phyloP scores from a whole-genome alignment of 495 filamentous ascomycete genomes.

The Chlorociboria aeruginascens region DNA sequence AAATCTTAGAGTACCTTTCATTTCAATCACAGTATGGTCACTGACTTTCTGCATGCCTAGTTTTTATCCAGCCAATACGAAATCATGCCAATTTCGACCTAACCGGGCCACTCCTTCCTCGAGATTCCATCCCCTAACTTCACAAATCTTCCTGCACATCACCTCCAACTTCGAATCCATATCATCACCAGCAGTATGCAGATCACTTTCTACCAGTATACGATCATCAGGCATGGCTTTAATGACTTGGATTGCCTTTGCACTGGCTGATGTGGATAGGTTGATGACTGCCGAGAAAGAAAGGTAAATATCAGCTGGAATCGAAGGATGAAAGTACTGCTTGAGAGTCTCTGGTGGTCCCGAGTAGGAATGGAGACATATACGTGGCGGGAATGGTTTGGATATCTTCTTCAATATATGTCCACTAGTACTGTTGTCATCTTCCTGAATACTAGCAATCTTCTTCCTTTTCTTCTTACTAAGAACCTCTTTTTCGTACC shows the following conservation, averaged over 20 bases:
- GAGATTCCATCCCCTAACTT: constrained; percentile 66
- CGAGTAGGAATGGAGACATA: constrained; percentile 91
- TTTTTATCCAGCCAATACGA: constrained; percentile 40
- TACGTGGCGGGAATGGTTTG: constrained; percentile 69
- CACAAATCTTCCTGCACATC: constrained; percentile 58
- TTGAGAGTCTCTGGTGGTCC: constrained; percentile 64
- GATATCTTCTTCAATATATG: not conserved
- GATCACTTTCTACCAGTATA: constrained; percentile 79
- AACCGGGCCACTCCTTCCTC: constrained; percentile 57
- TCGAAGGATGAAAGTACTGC: constrained; percentile 62
- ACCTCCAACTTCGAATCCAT: constrained; percentile 76
- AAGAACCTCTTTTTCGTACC: constrained; percentile 57
- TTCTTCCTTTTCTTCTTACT: constrained; percentile 49
- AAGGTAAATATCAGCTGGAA: constrained; percentile 72
- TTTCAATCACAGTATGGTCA: no score
- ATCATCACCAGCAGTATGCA: constrained; percentile 68
- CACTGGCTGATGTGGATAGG: constrained; percentile 42
- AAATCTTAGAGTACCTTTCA: no score
- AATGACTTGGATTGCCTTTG: constrained; percentile 52
- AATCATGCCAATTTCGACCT: constrained; percentile 67
- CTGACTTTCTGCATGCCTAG: no score
- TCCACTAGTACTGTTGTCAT: constrained; percentile 24
- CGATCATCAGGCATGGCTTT: constrained; percentile 62
- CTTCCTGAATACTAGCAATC: constrained; percentile 22
- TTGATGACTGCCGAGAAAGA: constrained; percentile 85